A percentile compares a stretch with the other conserved stretches of the same genome.
These are phyloP conservation scores for Euphrasia arctica DNA, from an alignment of 305 asterid genomes.

Conservation along the genomic window DNA sequence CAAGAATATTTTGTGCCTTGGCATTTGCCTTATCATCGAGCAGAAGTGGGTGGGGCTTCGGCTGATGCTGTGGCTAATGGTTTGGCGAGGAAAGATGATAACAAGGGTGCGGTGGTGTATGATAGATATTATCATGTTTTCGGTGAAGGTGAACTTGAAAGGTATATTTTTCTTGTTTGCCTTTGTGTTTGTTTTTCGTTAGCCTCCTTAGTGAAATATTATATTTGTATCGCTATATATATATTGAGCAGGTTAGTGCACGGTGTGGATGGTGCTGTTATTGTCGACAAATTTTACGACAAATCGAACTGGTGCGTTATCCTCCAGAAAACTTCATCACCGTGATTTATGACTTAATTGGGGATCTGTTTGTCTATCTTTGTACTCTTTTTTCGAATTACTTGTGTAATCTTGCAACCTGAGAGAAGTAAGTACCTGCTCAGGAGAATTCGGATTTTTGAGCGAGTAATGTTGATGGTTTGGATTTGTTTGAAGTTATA, in stretches of 20 bases:
- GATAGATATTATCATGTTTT: conserved; percentile 93
- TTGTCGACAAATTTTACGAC: conserved; percentile 76
- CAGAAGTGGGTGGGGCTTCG: conserved; percentile 90
- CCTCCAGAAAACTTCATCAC: conserved; percentile 69
- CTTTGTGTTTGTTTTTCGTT: no score
- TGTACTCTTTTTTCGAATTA: background rate
- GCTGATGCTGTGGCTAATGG: conserved; percentile 77
- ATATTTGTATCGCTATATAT: conserved; percentile 13
- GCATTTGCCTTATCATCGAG: conserved; percentile 97
- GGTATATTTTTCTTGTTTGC: conserved; percentile 43
- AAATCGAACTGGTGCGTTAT: conserved; percentile 95
- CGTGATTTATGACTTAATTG: background rate
- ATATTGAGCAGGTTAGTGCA: conserved; percentile 52
- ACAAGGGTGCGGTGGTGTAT: conserved; percentile 88
- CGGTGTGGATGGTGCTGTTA: conserved; percentile 58
- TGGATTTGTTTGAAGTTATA: background rate
- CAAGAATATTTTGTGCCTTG: conserved; percentile 96
- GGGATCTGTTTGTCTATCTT: conserved; percentile 4
- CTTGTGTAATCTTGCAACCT: conserved; percentile 1
- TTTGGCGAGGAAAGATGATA: conserved; percentile 89
- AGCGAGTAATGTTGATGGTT: background rate
- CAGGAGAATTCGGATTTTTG: background rate
- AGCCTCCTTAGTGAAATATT: no score
- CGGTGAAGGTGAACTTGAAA: conserved; percentile 97
- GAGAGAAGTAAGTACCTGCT: conserved; percentile 7